Base-by-base conservation (phyloP, 176 grass and related monocot species). In the Ensete ventricosum region DNA sequence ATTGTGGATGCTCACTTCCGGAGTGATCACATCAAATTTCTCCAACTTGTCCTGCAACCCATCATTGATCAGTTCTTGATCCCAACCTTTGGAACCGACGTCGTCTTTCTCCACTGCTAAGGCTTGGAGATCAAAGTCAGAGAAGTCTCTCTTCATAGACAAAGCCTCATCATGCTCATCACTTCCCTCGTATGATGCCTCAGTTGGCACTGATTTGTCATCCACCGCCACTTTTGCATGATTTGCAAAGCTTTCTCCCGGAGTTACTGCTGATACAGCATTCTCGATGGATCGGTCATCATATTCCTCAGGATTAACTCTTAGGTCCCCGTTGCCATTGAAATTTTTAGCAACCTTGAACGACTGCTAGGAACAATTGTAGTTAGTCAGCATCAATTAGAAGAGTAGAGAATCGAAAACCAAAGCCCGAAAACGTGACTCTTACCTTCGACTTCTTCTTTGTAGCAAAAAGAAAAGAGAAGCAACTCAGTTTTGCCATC, bases 291-390 rank as follows among this genome's bases (percentile, higher is more conserved):
- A 54, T 60, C 14, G 72, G 50, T 86, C 77, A 55, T 83, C 55
- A 71, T 83, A 82, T 80, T 97, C 94, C 73, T 93, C 88, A 17
- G 90, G 90, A 50, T 87, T 93, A 14, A 93, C 94, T 77, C 81
- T 80, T 8, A 64, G 83, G 26, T 82, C 82, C 54, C 83, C 88
- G 27, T 75, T 80, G 5, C 76, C 66, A 52, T 72, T 79, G 69
- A 75, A 82, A 71, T 14, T 53, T 66, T 80, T 69, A 14, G 29
- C 64, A 51, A 27, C 74, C 53, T 87, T 85, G 62, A 52, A 74
- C 19, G 3, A 78, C 60, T 84, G 82, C 91, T 89, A 81, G 50
- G 52, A 11, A 83, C 8, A 67, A 64, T 8, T 52, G 22, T 48
- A 7, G 53, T 11, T 9, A 49, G 60, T 2, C 75, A 5, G 23